Percentiles rank a stretch among this genome's conserved stretches.
Evolutionary conservation across 2,329 filamentous ascomycete species (phyloP).

Genomic region (Madurella mycetomatis): DNA sequence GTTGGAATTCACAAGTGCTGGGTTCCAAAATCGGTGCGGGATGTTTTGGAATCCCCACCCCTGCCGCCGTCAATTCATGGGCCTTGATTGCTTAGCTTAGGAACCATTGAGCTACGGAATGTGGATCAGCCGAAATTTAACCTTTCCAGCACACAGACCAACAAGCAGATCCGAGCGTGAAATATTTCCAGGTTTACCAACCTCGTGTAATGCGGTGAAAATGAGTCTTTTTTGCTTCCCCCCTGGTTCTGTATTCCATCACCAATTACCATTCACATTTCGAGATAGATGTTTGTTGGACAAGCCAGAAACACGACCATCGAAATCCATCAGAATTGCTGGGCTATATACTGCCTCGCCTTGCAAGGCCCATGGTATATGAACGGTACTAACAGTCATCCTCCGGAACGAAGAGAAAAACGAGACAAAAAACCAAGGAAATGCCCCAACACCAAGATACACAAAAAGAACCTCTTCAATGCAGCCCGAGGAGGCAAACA

Average conservation of each 20-base stretch:
- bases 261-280: no score
- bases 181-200: no score
- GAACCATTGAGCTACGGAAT: neutral
- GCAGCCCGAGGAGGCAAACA: neutral
- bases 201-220: no score
- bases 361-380: constrained; percentile 10
- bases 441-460: neutral
- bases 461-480: neutral
- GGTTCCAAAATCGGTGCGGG: constrained; percentile 6
- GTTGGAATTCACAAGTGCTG: neutral
- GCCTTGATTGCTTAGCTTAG: no score
- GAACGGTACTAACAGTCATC: constrained; percentile 1
- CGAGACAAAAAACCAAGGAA: constrained; percentile 1
- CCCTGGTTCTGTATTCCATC: no score
- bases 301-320: no score
- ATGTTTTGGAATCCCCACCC: neutral
- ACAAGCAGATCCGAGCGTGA: no score
- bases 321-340: neutral
- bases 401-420: constrained; percentile 6
- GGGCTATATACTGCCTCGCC: constrained; percentile 5
- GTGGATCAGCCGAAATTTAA: neutral
- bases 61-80: no score
- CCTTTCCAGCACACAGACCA: neutral
- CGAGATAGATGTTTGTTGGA: no score
- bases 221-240: no score